These are phyloP conservation scores for Didymella arachidicola DNA, from an alignment of 2,329 filamentous ascomycete genomes.

Conservation along the genomic window DNA sequence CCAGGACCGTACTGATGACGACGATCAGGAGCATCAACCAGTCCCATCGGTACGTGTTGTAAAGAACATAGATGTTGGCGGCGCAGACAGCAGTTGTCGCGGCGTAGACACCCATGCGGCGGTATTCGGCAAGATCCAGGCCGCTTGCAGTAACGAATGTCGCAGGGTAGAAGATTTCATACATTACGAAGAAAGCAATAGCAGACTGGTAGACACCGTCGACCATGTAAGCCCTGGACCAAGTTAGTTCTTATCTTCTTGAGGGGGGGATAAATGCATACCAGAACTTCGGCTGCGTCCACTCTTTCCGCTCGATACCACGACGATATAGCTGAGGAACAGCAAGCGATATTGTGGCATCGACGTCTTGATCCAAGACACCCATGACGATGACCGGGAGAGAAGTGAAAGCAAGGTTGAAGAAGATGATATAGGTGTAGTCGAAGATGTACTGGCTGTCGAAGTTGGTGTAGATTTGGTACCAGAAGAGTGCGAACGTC, in stretches of 20 bases:
- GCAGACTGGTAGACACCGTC: conserved; percentile 95
- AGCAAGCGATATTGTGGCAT: conserved; percentile 89
- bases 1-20: conserved; percentile 79
- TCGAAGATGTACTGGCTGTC: conserved; percentile 98
- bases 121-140: conserved; percentile 77
- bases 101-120: conserved; percentile 86
- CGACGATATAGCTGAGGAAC: conserved; percentile 95
- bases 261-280: conserved; percentile 57
- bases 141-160: conserved; percentile 76
- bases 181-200: conserved; percentile 92
- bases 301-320: conserved; percentile 94
- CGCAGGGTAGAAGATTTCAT: conserved; percentile 75
- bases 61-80: conserved; percentile 92
- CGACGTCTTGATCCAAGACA: conserved; percentile 95
- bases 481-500: conserved; percentile 98
- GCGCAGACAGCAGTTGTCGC: conserved; percentile 83
- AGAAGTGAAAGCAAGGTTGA: conserved; percentile 97
- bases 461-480: conserved; percentile 92
- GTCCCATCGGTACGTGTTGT: conserved; percentile 98
- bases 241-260: not conserved
- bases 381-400: conserved; percentile 94
- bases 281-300: conserved; percentile 97
- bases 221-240: conserved; percentile 76
- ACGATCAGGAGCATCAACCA: conserved; percentile 92
- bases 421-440: conserved; percentile 95